phyloP scores from a whole-genome alignment of 2,329 filamentous ascomycete species.

The Penicillium frequentans region DNA sequence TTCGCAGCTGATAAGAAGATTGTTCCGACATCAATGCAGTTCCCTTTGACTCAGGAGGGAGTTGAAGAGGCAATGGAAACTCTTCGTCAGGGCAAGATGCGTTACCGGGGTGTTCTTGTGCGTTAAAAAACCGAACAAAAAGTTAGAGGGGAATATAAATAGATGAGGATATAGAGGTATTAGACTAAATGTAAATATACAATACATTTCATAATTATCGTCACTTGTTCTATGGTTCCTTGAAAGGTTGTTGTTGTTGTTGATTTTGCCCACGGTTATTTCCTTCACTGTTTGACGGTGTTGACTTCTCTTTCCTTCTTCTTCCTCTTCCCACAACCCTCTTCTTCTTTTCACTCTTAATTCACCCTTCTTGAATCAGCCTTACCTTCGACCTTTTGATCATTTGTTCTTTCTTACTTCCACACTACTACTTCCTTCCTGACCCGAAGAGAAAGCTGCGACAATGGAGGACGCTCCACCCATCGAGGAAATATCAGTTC shows the following conservation, averaged over 20 bases:
- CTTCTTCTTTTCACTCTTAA: background rate
- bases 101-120: slow-evolving; percentile 50
- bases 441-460: background rate
- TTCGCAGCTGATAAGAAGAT: slow-evolving; percentile 64
- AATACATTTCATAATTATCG: background rate
- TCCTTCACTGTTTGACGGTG: background rate
- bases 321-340: background rate
- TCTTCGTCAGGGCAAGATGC: slow-evolving; percentile 48
- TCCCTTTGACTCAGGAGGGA: slow-evolving; percentile 50
- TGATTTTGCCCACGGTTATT: background rate
- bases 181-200: background rate
- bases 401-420: background rate
- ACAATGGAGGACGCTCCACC: background rate
- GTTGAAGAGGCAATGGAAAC: slow-evolving; percentile 43
- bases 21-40: slow-evolving; percentile 65
- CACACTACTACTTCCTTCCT: background rate
- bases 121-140: slow-evolving; percentile 1
- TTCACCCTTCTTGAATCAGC: background rate
- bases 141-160: background rate
- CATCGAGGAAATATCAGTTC: background rate
- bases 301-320: background rate
- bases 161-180: background rate
- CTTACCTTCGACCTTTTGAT: background rate
- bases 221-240: background rate
- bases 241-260: background rate